These are phyloP conservation scores for Neurospora sp. DNA, from an alignment of 2,329 filamentous ascomycete species.

Conservation along the genomic window DNA sequence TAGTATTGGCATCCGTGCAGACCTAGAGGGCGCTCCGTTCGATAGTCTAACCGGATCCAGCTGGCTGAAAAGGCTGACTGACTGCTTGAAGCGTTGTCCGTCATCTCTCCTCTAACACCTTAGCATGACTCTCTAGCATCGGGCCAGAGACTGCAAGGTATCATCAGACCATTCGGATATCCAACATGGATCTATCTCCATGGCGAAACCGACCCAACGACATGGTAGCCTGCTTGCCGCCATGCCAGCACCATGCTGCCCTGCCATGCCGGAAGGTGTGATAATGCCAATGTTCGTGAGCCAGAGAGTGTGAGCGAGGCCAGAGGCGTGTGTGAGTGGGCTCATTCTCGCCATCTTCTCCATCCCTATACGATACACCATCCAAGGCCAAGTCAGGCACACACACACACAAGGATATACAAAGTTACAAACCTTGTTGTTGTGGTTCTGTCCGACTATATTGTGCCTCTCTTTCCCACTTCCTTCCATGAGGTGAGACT, in stretches of 20 bases:
- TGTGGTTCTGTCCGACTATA: neutral
- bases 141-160: neutral
- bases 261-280: neutral
- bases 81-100: neutral
- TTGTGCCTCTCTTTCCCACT: neutral
- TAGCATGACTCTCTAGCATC: neutral
- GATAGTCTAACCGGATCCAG: neutral
- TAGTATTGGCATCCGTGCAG: neutral
- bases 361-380: neutral
- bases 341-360: neutral
- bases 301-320: neutral
- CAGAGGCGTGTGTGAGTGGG: neutral
- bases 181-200: neutral
- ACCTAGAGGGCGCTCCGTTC: neutral
- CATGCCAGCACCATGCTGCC: neutral
- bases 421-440: neutral
- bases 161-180: neutral
- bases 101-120: neutral
- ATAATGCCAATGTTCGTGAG: neutral
- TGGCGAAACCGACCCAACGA: neutral
- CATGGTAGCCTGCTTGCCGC: neutral
- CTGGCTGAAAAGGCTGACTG: neutral
- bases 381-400: neutral
- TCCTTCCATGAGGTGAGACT: neutral
- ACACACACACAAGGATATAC: neutral